These are phyloP conservation scores for Halenospora varia DNA, from an alignment of 495 filamentous ascomycete genomes.

Conservation along the genomic window DNA sequence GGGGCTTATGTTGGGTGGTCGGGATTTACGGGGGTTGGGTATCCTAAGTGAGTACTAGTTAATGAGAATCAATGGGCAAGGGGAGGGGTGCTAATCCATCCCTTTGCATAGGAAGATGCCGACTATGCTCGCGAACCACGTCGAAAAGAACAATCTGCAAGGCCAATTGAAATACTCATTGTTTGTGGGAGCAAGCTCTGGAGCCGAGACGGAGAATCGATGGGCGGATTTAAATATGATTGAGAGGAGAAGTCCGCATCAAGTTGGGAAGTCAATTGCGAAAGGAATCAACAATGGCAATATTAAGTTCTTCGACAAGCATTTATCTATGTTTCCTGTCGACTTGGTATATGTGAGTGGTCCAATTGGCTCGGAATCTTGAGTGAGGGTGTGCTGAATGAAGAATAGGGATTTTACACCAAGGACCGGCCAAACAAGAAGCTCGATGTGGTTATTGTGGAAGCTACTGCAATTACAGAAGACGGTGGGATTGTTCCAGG, in stretches of 20 bases:
- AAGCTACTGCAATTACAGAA: conserved; percentile 88
- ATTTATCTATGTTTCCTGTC: conserved; percentile 87
- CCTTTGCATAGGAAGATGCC: conserved; percentile 63
- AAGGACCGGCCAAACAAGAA: conserved; percentile 67
- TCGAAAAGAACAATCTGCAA: conserved; percentile 83
- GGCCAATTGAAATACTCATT: conserved; percentile 80
- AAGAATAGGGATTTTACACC: conserved; percentile 61
- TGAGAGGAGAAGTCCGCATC: conserved; percentile 77
- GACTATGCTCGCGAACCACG: conserved; percentile 79
- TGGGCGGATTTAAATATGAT: conserved; percentile 90
- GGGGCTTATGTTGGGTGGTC: conserved; percentile 84
- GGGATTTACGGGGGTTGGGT: conserved; percentile 88
- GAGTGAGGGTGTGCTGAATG: not conserved
- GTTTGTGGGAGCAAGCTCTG: conserved; percentile 85
- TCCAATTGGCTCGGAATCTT: not conserved
- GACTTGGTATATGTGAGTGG: conserved; percentile 74
- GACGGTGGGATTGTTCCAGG: conserved; percentile 88
- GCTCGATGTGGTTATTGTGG: conserved; percentile 81
- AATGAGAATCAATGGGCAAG: not conserved
- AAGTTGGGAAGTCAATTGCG: conserved; percentile 87
- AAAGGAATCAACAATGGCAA: conserved; percentile 87
- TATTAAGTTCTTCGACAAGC: conserved; percentile 92
- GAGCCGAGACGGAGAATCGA: conserved; percentile 87
- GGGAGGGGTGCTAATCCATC: conserved; percentile 2
- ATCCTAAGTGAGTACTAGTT: conserved; percentile 65